Evolutionary conservation across 139 green algal species (phyloP).

Genomic region (Eudorina sp.): DNA sequence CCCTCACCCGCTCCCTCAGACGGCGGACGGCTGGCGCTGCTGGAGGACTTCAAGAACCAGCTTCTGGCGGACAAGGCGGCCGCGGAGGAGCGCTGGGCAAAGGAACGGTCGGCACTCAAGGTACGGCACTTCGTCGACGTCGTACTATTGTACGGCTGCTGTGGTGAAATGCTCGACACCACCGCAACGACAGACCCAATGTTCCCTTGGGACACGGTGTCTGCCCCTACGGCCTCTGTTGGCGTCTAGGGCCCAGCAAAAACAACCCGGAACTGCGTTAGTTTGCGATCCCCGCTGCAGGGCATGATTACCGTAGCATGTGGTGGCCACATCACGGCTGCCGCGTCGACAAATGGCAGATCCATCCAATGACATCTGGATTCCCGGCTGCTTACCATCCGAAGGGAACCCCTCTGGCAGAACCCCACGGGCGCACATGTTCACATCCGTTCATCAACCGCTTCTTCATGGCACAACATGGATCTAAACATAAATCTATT

Average conservation of each 20-base stretch:
- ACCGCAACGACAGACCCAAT: too few relatives aligned
- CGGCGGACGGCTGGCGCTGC: slow-evolving; percentile 1
- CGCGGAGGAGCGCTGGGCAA: slow-evolving; percentile 19
- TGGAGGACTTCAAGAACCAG: slow-evolving; percentile 48
- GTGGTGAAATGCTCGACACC: neutral
- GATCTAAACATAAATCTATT: too few relatives aligned
- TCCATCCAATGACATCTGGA: too few relatives aligned
- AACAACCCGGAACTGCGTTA: neutral
- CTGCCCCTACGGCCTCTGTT: neutral
- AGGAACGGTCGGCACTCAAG: slow-evolving; percentile 14
- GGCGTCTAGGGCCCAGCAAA: neutral
- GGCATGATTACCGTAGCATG: too few relatives aligned
- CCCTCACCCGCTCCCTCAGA: neutral
- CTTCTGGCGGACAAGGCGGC: slow-evolving; percentile 33
- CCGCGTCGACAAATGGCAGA: too few relatives aligned
- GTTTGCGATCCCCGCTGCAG: neutral
- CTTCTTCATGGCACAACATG: neutral
- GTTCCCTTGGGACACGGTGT: too few relatives aligned
- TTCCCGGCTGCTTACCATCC: too few relatives aligned
- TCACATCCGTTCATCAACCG: neutral
- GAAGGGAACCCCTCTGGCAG: too few relatives aligned
- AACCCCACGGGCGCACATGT: neutral
- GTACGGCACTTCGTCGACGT: neutral
- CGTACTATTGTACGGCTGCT: neutral
- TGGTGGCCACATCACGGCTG: too few relatives aligned